Base-by-base conservation (phyloP, 768 basidiomycete species). In the Lactarius hatsudake region DNA sequence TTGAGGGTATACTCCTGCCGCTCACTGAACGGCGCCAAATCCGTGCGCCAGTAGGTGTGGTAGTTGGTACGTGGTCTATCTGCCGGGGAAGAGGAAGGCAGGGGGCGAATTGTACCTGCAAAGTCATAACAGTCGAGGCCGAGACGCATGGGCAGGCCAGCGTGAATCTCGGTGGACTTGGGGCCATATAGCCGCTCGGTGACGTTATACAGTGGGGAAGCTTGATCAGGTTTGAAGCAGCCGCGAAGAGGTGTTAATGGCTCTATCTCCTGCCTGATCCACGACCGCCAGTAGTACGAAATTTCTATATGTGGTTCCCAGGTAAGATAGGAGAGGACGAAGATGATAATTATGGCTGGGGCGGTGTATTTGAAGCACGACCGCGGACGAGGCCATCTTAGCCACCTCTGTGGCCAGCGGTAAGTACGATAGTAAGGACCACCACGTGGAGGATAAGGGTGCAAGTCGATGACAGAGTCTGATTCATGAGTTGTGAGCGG, bases 21-120 rank as follows among this genome's bases (percentile, higher is more conserved):
- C 63, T 84, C 81, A 2, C 83, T 87, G 71, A 98, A 94, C 1
- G 88, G 81, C 0, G 87, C 87, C 48, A 98, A 86, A 79, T 98
- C 96, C 64, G 84, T 86, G 17, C 96, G 83, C 96, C 96, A 98
- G 76, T 98, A 98, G 1, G 94, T 90, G 76, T 98, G 96, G 74
- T 87, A 96, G 62, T 87, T 84, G 15, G 85, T 83, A 23, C 86
- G 84, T 23, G 81, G 79, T 17, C 83, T 81, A 9, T 66, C 66
- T 10, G 32, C 40, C 12, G 59, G 5, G 12, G 48, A n/a, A 1
- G 62, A 65, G 28, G 18, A 12, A 12, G 53, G 10, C 1, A 36
- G 8, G 10, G 55, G 59, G 51, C 70, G 86, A 28, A 98, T 84
- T 18, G 93, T 94, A 17, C 89, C 88, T 3, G 95, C 91, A 76